These are phyloP conservation scores for Calonectria honghensis DNA, from an alignment of 2,329 filamentous ascomycete genomes.

Conservation along the genomic window DNA sequence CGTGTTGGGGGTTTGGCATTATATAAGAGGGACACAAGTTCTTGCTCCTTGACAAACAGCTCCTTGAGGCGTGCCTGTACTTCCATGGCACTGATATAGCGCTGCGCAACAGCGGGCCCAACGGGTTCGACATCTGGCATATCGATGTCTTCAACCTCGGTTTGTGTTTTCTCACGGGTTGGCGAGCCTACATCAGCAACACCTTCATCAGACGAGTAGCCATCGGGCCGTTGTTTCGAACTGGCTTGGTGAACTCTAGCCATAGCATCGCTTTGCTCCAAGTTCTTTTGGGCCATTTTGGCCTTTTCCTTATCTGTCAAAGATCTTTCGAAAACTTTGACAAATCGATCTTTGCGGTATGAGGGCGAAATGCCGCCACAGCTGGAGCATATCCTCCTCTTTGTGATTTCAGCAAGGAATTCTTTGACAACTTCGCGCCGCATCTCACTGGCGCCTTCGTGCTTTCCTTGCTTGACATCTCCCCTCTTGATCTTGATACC, in stretches of 20 bases:
- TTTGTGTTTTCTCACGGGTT: conserved; percentile 58
- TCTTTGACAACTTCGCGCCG: conserved; percentile 86
- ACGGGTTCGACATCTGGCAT: conserved; percentile 58
- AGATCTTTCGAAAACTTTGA: conserved; percentile 94
- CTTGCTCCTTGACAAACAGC: conserved; percentile 90
- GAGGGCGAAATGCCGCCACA: conserved; percentile 83
- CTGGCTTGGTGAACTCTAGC: conserved; percentile 62
- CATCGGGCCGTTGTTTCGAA: conserved; percentile 64
- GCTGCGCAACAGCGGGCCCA: conserved; percentile 66
- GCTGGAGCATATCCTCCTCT: conserved; percentile 80
- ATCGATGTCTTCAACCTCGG: conserved; percentile 65
- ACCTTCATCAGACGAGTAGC: conserved; percentile 78
- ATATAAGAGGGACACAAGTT: conserved; percentile 90
- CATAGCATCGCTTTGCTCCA: conserved; percentile 83
- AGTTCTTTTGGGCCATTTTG: conserved; percentile 82
- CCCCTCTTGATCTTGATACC: conserved; percentile 70
- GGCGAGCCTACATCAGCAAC: conserved; percentile 79
- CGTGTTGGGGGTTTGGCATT: conserved; percentile 80
- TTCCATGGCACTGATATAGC: conserved; percentile 89
- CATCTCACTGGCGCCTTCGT: conserved; percentile 87
- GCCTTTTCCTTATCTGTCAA: conserved; percentile 84
- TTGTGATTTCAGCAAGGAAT: conserved; percentile 84
- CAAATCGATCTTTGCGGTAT: conserved; percentile 91
- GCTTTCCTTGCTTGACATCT: conserved; percentile 79
- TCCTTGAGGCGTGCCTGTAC: conserved; percentile 85